A percentile compares a stretch with the other conserved stretches of the same genome.
Conservation (phyloP, 2,329 filamentous ascomycete species). For the Sphaerulina populicola region DNA sequence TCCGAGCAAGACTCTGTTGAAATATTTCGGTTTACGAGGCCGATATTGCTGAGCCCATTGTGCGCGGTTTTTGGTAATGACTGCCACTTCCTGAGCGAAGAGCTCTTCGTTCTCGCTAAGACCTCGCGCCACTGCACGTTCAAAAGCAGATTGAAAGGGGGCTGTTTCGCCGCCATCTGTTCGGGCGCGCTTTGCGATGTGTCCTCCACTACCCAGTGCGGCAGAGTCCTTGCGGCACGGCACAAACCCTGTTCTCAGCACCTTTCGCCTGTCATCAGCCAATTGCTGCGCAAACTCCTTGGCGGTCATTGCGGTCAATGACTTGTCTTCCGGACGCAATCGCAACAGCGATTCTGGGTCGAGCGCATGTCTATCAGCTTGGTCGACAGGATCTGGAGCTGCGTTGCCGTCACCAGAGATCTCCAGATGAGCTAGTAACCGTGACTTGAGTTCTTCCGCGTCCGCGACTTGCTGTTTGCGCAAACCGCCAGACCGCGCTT, state of each 20-base stretch:
- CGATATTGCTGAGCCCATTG: conserved; percentile 78
- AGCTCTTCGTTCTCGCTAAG: conserved; percentile 93
- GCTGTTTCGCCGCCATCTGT: conserved; percentile 18
- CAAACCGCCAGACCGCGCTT: conserved; percentile 58
- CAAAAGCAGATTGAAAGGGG: conserved; percentile 33
- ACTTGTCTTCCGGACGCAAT: conserved; percentile 55
- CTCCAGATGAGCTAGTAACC: conserved; percentile 39
- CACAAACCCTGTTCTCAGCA: conserved; percentile 59
- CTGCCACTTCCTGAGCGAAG: conserved; percentile 79
- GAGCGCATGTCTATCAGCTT: conserved; percentile 31
- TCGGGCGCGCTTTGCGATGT: conserved; percentile 24
- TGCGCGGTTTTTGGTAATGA: conserved; percentile 56
- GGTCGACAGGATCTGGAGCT: neutral
- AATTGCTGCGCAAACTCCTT: conserved; percentile 50
- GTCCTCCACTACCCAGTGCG: conserved; percentile 8
- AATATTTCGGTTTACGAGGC: conserved; percentile 88
- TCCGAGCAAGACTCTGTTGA: conserved; percentile 97
- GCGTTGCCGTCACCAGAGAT: conserved; percentile 1
- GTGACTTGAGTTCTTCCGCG: conserved; percentile 49
- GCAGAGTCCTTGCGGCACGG: conserved; percentile 39
- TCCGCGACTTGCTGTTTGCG: conserved; percentile 60
- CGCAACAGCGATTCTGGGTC: conserved; percentile 62
- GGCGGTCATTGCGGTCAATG: conserved; percentile 51
- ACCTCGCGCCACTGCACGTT: conserved; percentile 84
- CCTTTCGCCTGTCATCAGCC: conserved; percentile 51